Conservation (phyloP, 139 green algal genomes). For the Dunaliella primolecta region DNA sequence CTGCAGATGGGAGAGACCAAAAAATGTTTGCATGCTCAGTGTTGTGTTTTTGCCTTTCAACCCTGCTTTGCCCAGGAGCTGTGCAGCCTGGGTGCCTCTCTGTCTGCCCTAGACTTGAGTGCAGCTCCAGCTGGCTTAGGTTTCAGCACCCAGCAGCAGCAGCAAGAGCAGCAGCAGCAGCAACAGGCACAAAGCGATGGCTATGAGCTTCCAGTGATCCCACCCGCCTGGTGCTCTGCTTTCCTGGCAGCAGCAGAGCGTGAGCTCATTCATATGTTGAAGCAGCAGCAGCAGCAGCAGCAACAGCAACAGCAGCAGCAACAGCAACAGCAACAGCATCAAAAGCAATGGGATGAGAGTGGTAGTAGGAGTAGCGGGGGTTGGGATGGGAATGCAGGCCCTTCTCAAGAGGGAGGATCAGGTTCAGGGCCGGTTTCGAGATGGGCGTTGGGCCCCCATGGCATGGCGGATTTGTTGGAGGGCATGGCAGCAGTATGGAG, state of each 20-base stretch:
- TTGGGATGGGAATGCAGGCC: background rate
- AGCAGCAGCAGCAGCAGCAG: background rate
- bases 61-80: background rate
- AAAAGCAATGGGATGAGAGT: background rate
- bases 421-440: background rate
- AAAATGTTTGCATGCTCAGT: background rate
- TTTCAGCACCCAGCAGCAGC: background rate
- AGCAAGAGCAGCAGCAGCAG: background rate
- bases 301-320: background rate
- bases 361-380: too few species aligned
- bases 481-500: background rate
- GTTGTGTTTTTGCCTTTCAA: background rate
- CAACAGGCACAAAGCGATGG: background rate
- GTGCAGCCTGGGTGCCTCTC: background rate
- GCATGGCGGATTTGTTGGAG: background rate
- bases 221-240: background rate
- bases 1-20: background rate
- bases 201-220: background rate
- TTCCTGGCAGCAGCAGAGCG: background rate
- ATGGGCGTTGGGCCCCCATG: background rate
- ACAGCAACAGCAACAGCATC: background rate
- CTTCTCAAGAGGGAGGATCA: background rate
- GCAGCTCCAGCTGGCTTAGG: background rate
- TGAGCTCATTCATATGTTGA: background rate
- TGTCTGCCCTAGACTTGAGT: background rate